These are phyloP conservation scores for Cladorrhinum sp. DNA, from an alignment of 2,329 filamentous ascomycete species.

Conservation along the genomic window DNA sequence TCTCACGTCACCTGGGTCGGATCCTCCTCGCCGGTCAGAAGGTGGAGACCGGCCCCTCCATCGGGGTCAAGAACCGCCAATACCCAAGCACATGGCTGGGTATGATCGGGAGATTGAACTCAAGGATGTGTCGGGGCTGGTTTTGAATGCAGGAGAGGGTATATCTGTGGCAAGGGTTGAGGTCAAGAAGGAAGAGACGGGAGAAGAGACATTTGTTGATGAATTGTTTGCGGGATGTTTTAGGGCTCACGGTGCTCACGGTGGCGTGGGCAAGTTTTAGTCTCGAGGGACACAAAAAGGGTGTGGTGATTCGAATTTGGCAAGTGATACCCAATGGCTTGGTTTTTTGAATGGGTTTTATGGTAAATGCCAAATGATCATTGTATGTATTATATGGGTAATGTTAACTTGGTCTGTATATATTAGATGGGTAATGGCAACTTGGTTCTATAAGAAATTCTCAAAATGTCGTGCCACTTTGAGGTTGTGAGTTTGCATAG, in stretches of 20 bases:
- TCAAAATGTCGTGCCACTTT: too few relatives aligned
- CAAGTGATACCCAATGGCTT: not conserved
- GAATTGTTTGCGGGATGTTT: slow-evolving; percentile 37
- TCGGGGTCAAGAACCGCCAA: not conserved
- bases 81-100: not conserved
- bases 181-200: slow-evolving; percentile 28
- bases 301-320: too few relatives aligned
- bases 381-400: not conserved
- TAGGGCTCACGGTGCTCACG: not conserved
- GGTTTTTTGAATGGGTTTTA: not conserved
- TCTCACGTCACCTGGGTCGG: slow-evolving; percentile 24
- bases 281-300: too few relatives aligned
- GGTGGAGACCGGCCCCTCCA: slow-evolving; percentile 8
- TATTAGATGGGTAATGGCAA: not conserved
- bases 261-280: slow-evolving; percentile 3
- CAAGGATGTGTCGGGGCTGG: slow-evolving; percentile 19
- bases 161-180: slow-evolving; percentile 32
- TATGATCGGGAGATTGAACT: slow-evolving; percentile 18
- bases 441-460: too few relatives aligned
- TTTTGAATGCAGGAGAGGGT: slow-evolving; percentile 24
- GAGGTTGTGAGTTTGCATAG: not conserved
- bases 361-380: not conserved
- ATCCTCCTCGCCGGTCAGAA: not conserved
- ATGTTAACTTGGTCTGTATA: not conserved
- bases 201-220: slow-evolving; percentile 43